Evolutionary conservation across 768 basidiomycete genomes (phyloP), one percentile per base, ranked within the genome.

Genomic region (Kwoniella botswanensis): DNA sequence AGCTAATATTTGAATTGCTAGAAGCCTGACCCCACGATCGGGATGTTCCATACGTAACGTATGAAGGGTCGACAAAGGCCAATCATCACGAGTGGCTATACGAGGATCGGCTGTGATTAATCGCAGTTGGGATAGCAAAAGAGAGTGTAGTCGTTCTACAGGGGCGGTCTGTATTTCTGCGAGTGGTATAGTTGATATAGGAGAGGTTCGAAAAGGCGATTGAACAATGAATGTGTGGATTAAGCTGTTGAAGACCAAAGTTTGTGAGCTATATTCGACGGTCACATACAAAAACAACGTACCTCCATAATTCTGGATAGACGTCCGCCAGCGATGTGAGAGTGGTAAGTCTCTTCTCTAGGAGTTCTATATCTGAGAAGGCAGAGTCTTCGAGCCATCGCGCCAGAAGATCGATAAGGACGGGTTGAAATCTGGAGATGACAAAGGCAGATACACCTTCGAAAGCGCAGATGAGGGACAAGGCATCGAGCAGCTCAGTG

Each of bases 81-180:
- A 96, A 43, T 83, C 76, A n/a, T 89, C 84, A 17, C 88, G 84
- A 17, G 78, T 70, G 2, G 93, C 90, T 21, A 94, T 86, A 71
- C 88, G 85, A 17, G 89, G 89, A 80, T 92, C 93, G 24, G 89
- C 89, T 78, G 87, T 86, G 18, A 94, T 86, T 60, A 96, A 87
- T 50, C 94, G 90, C 79, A 92, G 92, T 77, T 94, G 93, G 0
- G 92, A 88, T 55, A 96, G 86, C 42, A 97, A 87, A 0, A 91
- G 82, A 61, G 86, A 86, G 24, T 94, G 92, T 13, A 94, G 83
- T n/a, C 87, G 86, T 21, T 78, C 76, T 5, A 82, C 65, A 46
- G 89, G 86, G 59, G 86, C 69, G 1, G 76, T 69, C n/a, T 80
- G 61, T 18, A 83, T 59, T 3, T 84, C 78, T 3, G 84, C 67